A percentile compares a stretch with the other conserved stretches of the same genome.
These are phyloP conservation scores for Paramyrothecium roridum DNA, from an alignment of 2,329 filamentous ascomycete genomes.

Conservation along the genomic window DNA sequence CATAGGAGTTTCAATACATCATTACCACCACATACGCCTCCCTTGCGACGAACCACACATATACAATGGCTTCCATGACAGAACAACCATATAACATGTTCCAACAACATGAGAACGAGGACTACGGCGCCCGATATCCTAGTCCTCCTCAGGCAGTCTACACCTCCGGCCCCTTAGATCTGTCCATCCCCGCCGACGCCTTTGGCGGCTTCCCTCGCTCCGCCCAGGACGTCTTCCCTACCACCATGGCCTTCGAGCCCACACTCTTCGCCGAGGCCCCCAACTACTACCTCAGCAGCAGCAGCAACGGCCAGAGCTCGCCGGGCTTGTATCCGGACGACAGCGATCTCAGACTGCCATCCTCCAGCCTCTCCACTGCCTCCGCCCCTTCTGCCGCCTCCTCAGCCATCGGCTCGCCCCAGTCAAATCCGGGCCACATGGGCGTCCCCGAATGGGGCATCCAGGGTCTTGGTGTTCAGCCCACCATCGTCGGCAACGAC, in stretches of 20 bases:
- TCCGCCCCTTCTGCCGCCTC: slow-evolving; percentile 63
- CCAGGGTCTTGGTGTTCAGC: slow-evolving; percentile 54
- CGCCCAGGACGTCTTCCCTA: slow-evolving; percentile 28
- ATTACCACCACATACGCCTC: slow-evolving; percentile 3
- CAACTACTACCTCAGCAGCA: slow-evolving; percentile 36
- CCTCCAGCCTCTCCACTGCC: slow-evolving; percentile 57
- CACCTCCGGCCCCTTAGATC: slow-evolving; percentile 40
- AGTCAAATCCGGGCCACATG: slow-evolving; percentile 56
- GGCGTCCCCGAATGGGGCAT: slow-evolving; percentile 59
- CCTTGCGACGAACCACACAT: slow-evolving; percentile 6
- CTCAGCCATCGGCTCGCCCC: slow-evolving; percentile 65
- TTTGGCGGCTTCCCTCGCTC: slow-evolving; percentile 37
- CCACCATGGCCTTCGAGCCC: slow-evolving; percentile 40
- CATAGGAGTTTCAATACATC: slow-evolving; percentile 4
- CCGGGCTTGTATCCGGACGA: slow-evolving; percentile 50
- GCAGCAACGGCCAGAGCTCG: slow-evolving; percentile 38
- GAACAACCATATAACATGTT: slow-evolving; percentile 24
- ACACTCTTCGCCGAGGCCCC: slow-evolving; percentile 43
- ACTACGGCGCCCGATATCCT: slow-evolving; percentile 41
- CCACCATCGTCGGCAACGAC: slow-evolving; percentile 59
- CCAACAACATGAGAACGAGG: slow-evolving; percentile 27
- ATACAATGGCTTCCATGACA: slow-evolving; percentile 24
- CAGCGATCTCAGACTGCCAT: slow-evolving; percentile 45
- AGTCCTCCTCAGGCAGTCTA: slow-evolving; percentile 37
- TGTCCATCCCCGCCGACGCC: slow-evolving; percentile 45